These are phyloP conservation scores for Phialemonium atrogriseum DNA, from an alignment of 2,329 filamentous ascomycete genomes.

Conservation along the genomic window DNA sequence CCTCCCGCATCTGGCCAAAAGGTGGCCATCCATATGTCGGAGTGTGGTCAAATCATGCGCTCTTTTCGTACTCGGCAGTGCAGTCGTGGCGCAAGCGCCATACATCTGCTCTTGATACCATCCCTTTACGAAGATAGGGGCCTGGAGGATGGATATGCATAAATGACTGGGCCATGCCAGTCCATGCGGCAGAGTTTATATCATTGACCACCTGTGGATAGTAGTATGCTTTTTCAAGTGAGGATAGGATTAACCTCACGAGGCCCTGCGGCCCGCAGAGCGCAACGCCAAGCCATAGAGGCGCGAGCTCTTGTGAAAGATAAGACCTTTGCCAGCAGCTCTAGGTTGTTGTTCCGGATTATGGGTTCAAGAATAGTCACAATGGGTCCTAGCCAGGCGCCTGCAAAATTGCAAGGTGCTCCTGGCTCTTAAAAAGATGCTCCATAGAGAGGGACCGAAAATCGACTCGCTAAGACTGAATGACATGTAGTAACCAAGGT, in stretches of 20 bases:
- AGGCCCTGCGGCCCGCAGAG: constrained; percentile 4
- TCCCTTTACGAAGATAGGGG: not conserved
- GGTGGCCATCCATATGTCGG: constrained; percentile 4
- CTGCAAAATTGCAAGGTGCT: constrained; percentile 6
- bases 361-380: constrained; percentile 4
- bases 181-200: constrained; percentile 6
- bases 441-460: constrained; percentile 3
- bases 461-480: constrained; percentile 3
- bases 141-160: constrained; percentile 1
- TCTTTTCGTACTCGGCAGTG: not conserved
- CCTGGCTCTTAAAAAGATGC: constrained; percentile 7
- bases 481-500: constrained; percentile 7
- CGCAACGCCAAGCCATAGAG: constrained; percentile 7
- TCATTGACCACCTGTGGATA: not conserved
- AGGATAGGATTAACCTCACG: not conserved
- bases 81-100: constrained; percentile 8
- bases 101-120: constrained; percentile 6
- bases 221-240: not conserved
- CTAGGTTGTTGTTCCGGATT: constrained; percentile 4
- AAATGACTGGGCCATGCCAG: constrained; percentile 5
- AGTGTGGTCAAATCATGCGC: not conserved
- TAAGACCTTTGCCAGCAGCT: constrained; percentile 6
- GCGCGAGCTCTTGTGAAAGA: constrained; percentile 6
- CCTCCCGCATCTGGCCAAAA: constrained; percentile 2
- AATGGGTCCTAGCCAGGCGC: constrained; percentile 6